Percentiles rank a stretch among this genome's conserved stretches.
Conservation (phyloP, 257 asterid genomes). For the Cordia subcordata region DNA sequence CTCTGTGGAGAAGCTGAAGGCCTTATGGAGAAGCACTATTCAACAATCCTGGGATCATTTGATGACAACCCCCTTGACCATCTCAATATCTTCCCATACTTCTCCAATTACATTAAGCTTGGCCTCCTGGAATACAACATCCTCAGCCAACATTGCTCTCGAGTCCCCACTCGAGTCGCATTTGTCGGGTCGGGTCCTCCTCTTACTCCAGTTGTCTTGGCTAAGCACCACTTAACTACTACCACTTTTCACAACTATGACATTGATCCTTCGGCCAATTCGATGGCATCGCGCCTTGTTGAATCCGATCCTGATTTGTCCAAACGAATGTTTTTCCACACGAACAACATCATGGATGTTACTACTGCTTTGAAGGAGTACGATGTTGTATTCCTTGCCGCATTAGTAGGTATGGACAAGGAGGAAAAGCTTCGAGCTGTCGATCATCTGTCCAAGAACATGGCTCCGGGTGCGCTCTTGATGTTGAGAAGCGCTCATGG, state of each 20-base stretch:
- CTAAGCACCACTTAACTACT: constrained; percentile 45
- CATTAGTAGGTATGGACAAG: constrained; percentile 79
- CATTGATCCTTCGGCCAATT: constrained; percentile 55
- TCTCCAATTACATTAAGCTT: constrained; percentile 67
- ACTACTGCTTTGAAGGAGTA: constrained; percentile 35
- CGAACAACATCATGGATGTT: constrained; percentile 53
- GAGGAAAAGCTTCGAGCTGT: constrained; percentile 51
- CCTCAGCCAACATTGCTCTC: constrained; percentile 32
- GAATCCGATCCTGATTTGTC: constrained; percentile 50
- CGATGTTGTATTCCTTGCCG: constrained; percentile 83
- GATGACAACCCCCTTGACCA: constrained; percentile 51
- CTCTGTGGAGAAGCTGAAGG: constrained; percentile 81
- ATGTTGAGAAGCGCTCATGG: constrained; percentile 93
- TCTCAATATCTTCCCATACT: constrained; percentile 63
- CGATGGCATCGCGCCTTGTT: constrained; percentile 46
- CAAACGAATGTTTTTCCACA: constrained; percentile 49
- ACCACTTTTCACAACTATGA: constrained; percentile 70
- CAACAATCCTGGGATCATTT: constrained; percentile 41
- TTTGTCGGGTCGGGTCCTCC: constrained; percentile 93
- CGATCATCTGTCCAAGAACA: constrained; percentile 45
- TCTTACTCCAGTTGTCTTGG: constrained; percentile 78
- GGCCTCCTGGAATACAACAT: constrained; percentile 56
- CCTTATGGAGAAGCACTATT: constrained; percentile 60
- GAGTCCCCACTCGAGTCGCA: constrained; percentile 41
- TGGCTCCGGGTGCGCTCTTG: constrained; percentile 75